Percentiles rank a stretch among this genome's conserved stretches.
phyloP scores from a whole-genome alignment of 2,329 filamentous ascomycete genomes.

The Dryadomyces quercivorus region DNA sequence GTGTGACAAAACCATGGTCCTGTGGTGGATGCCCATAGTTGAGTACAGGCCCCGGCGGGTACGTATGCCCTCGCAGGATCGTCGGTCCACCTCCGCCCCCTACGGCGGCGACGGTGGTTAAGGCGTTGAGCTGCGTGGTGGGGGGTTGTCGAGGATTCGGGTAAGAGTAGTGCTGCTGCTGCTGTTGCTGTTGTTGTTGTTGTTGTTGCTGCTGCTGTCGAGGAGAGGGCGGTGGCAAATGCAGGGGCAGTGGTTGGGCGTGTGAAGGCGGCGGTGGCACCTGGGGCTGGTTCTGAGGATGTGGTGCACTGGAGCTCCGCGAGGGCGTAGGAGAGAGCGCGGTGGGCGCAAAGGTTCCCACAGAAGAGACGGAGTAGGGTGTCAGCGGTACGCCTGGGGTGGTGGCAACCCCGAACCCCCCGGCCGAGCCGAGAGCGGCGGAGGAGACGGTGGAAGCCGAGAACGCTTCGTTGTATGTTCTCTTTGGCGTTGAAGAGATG shows the following conservation, averaged over 20 bases:
- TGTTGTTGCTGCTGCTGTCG: background rate
- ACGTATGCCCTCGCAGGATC: background rate
- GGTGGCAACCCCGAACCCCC: background rate
- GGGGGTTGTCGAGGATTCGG: background rate
- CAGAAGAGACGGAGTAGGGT: background rate
- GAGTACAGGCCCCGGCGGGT: too few species aligned
- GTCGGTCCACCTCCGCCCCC: background rate
- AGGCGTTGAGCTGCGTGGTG: background rate
- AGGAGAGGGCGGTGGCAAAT: background rate
- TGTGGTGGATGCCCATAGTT: background rate
- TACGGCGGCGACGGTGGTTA: background rate
- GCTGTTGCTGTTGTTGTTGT: background rate
- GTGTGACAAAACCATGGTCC: background rate
- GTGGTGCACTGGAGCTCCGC: background rate
- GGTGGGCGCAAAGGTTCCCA: background rate
- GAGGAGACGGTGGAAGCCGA: constrained; percentile 3
- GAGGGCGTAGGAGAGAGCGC: background rate
- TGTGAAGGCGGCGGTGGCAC: background rate
- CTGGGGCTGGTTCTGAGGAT: background rate
- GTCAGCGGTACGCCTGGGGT: background rate
- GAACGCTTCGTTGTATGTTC: constrained; percentile 24
- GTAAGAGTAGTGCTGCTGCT: background rate
- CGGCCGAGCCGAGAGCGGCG: background rate
- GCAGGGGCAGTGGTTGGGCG: background rate
- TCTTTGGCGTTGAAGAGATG: constrained; percentile 22